Percentiles rank a stretch among this genome's conserved stretches.
Conservation (phyloP, 257 asterid species). For the Datura wrightii region DNA sequence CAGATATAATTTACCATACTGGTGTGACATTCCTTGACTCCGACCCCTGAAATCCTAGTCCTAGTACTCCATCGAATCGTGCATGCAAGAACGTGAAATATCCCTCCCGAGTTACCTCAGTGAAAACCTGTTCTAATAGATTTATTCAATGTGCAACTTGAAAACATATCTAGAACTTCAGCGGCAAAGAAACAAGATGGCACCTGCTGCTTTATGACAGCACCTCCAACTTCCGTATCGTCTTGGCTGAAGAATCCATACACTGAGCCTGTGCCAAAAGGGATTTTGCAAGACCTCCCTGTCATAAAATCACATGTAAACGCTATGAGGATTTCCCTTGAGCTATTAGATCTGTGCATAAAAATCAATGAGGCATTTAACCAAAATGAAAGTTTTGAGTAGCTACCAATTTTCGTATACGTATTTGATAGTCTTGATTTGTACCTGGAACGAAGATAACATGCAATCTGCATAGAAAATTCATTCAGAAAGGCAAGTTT, state of each 20-base stretch:
- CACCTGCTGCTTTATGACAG: conserved; percentile 40
- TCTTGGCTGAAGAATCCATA: conserved; percentile 49
- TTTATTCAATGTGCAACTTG: background rate
- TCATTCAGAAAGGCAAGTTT: background rate
- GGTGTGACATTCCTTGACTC: conserved; percentile 38
- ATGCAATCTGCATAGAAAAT: conserved; percentile 38
- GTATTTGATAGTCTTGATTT: conserved; percentile 40
- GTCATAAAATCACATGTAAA: background rate
- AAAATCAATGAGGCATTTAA: background rate
- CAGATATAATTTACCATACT: conserved; percentile 40
- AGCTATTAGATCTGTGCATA: too few relatives aligned
- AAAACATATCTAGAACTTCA: background rate
- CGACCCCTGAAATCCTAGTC: conserved; percentile 48
- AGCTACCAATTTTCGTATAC: conserved; percentile 38
- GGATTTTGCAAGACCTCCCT: conserved; percentile 43
- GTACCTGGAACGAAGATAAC: conserved; percentile 44
- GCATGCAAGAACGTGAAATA: conserved; percentile 38
- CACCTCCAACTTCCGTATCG: conserved; percentile 36
- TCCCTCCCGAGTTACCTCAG: conserved; percentile 45
- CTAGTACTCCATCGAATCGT: conserved; percentile 49
- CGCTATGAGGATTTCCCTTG: background rate
- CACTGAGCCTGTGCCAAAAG: conserved; percentile 43
- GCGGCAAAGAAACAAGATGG: conserved; percentile 7
- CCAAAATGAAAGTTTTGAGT: background rate
- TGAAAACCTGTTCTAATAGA: conserved; percentile 37